phyloP scores from a whole-genome alignment of 2,329 filamentous ascomycete species.

The Penicillium sp. region DNA sequence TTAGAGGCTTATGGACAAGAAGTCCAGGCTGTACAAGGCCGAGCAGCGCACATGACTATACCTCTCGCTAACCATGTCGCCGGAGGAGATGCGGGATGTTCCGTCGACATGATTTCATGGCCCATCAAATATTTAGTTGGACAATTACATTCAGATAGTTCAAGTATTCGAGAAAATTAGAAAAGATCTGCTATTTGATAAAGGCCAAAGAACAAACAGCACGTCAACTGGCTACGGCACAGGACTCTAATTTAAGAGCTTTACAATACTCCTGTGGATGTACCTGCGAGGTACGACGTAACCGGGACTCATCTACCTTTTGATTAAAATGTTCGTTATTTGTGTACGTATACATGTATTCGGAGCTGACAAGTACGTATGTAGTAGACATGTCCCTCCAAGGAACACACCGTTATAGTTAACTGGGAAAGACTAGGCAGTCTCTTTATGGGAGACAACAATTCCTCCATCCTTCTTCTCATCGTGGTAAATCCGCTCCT shows the following conservation, averaged over 20 bases:
- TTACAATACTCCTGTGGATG: too few relatives aligned
- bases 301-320: too few relatives aligned
- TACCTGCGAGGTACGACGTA: too few relatives aligned
- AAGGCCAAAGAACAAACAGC: background rate
- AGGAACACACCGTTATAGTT: background rate
- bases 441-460: slow-evolving; percentile 1
- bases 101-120: too few relatives aligned
- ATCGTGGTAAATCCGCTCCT: slow-evolving; percentile 4
- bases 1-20: background rate
- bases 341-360: background rate
- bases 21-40: too few relatives aligned
- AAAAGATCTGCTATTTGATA: background rate
- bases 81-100: too few relatives aligned
- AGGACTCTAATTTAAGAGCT: background rate
- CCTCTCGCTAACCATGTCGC: too few relatives aligned
- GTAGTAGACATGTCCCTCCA: background rate
- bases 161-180: background rate
- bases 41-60: too few relatives aligned
- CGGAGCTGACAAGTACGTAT: background rate
- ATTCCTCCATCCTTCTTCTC: slow-evolving; percentile 4
- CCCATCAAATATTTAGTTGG: too few relatives aligned
- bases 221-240: background rate
- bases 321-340: too few relatives aligned
- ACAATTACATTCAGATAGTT: background rate
- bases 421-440: background rate